Evolutionary conservation across 768 basidiomycete genomes (phyloP), one percentile per base, ranked within the genome.

Genomic region (Rhodotorula taiwanensis): DNA sequence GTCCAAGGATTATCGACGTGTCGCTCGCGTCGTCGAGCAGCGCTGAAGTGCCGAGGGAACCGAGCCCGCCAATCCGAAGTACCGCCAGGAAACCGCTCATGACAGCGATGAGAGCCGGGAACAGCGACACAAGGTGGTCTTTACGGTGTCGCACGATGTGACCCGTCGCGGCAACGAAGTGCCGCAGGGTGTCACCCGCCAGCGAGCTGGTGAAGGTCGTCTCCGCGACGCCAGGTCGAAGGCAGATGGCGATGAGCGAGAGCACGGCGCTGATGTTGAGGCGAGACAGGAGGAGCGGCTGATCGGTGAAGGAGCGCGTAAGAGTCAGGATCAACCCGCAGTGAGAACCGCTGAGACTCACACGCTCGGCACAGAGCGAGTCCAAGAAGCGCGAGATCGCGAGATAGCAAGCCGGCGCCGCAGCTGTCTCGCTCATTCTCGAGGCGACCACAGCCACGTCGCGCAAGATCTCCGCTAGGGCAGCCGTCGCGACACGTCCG

Each of bases 91-190:
- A 52, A 11, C 41, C 21, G 6, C 64, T 34, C 28, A 69, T 39
- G 30, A 51, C 34, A 36, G 58, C 30, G 33, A 63, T 49, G 57
- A 67, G 66, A 36, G 58, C 54, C n/a, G 66, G 63, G 69, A 70
- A 70, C 31, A 70, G 57, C 7, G 59, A 53, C 21, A 55, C 44
- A 54, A 67, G 28, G 60, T 65, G 61, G 45, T 67, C 64, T 50
- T 71, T 67, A 16, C 70, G 66, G 48, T 71, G 66, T 0, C 66
- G 66, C 25, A 67, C 64, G 34, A 71, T 36, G 49, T 64, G 67
- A 3, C 52, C 55, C 30, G 64, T 55, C 2, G 53, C 47, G 14
- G 48, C 27, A 15, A 54, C 67, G 56, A 69, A 60, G n/a, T 62
- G 42, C 33, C 41, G 48, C 43, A 48, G 54, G 20, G 61, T 51